Base-by-base conservation (phyloP, 805 yeast genomes). In the Sugiyamaella americana region DNA sequence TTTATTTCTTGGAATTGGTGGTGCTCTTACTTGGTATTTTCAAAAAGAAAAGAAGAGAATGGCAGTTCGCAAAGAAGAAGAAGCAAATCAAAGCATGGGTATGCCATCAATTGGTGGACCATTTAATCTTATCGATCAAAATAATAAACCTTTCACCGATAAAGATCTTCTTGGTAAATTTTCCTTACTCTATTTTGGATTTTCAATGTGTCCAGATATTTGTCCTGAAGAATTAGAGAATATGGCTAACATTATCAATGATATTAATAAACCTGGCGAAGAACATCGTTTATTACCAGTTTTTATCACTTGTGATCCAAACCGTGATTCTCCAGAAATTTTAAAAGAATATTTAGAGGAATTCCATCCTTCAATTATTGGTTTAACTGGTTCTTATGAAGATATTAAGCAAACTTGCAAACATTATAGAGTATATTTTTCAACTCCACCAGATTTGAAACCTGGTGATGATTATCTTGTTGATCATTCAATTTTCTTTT, bases 181-280 rank as follows among this genome's bases (percentile, higher is more conserved):
- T 66, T 79, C 91, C 8, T 70, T 93, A 40, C 65, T 91, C n/a
- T 93, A 93, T 64, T 93, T 93, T 67, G 98, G 98, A 0, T 93
- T 93, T 70, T 85, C 96, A 3, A 89, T 89, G 67, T 93, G 98
- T 68, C 98, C 98, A 4, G 98, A 93, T 67, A 89, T 93, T 45
- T 93, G 98, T 66, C 98, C 98, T 8, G 98, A 93, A 65, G 98
- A 93, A 64, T 75, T 93, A 50, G 98, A 93, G 64, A 87, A 91
- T 61, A 74, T 93, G 61, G 91, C 96, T 3, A 73, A 79, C 24
- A 80, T 84, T 69, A 42, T 77, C 70, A 75, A 70, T 77, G 59
- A 78, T 75, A 53, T 91, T 60, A 79, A 83, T 60, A 62, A 65
- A 38, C 72, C 78, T 19, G 48, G 46, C 19, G 51, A 53, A 32